Conservation (phyloP, 2,329 filamentous ascomycete species). For the Teratosphaeria viscida region DNA sequence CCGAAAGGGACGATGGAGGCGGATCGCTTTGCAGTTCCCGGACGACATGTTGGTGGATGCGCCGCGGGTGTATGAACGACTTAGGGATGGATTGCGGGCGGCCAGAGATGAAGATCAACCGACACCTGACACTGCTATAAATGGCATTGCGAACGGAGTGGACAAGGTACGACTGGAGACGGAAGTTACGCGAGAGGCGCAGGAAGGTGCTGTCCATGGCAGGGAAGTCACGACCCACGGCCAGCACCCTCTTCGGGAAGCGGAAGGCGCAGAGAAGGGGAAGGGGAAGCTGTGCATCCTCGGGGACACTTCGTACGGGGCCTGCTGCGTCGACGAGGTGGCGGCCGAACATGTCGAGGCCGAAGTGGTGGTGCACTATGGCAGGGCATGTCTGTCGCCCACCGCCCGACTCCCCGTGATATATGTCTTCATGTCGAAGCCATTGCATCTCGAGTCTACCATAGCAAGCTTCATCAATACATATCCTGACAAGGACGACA, state of each 20-base stretch:
- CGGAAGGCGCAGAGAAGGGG: too few relatives aligned
- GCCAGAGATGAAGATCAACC: neutral
- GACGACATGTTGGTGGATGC: constrained; percentile 86
- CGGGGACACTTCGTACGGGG: constrained; percentile 91
- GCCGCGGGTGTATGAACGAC: constrained; percentile 61
- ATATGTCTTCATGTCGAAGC: constrained; percentile 74
- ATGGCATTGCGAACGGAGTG: neutral
- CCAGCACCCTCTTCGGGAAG: constrained; percentile 11
- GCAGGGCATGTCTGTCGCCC: constrained; percentile 81
- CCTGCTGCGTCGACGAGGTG: constrained; percentile 94
- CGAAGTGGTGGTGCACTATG: constrained; percentile 89
- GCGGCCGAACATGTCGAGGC: constrained; percentile 89
- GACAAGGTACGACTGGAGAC: neutral
- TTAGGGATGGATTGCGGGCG: constrained; percentile 42
- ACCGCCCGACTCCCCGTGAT: constrained; percentile 79
- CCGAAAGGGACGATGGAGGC: constrained; percentile 55
- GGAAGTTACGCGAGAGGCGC: neutral
- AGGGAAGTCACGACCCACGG: constrained; percentile 12
- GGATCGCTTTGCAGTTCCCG: constrained; percentile 88
- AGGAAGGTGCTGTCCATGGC: neutral
- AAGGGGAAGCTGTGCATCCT: constrained; percentile 62
- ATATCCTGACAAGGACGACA: constrained; percentile 54
- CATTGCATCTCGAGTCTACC: constrained; percentile 52
- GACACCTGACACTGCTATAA: neutral
- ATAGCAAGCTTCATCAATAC: constrained; percentile 54